phyloP scores from a whole-genome alignment of 2,329 filamentous ascomycete genomes.

The Sclerotinia trifoliorum region DNA sequence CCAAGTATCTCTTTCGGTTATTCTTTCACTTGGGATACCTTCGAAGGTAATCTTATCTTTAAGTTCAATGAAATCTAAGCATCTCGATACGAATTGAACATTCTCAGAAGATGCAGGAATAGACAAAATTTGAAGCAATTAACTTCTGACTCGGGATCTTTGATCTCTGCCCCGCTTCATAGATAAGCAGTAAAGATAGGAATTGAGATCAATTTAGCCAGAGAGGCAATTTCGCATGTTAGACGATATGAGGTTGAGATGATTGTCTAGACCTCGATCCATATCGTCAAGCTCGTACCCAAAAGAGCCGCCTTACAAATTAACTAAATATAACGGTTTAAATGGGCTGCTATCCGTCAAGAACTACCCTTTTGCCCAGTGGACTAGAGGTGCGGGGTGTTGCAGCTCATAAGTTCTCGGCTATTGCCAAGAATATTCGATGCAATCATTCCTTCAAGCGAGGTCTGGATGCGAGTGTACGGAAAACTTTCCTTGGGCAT shows the following conservation, averaged over 20 bases:
- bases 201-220: background rate
- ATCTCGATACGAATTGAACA: background rate
- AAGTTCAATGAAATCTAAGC: background rate
- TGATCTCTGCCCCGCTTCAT: background rate
- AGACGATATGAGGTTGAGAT: background rate
- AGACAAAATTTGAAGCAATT: background rate
- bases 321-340: background rate
- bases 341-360: background rate
- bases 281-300: background rate
- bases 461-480: background rate
- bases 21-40: background rate
- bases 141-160: background rate
- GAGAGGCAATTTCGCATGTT: background rate
- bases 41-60: background rate
- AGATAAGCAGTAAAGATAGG: background rate
- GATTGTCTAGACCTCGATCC: background rate
- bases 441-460: background rate
- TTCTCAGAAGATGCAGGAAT: background rate
- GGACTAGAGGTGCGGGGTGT: no score
- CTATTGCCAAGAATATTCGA: background rate
- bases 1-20: background rate
- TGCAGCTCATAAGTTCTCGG: background rate
- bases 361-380: background rate
- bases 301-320: background rate
- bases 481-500: background rate